Base-by-base conservation (phyloP, 306 rosid species). In the Cyclanthera cordifolia region DNA sequence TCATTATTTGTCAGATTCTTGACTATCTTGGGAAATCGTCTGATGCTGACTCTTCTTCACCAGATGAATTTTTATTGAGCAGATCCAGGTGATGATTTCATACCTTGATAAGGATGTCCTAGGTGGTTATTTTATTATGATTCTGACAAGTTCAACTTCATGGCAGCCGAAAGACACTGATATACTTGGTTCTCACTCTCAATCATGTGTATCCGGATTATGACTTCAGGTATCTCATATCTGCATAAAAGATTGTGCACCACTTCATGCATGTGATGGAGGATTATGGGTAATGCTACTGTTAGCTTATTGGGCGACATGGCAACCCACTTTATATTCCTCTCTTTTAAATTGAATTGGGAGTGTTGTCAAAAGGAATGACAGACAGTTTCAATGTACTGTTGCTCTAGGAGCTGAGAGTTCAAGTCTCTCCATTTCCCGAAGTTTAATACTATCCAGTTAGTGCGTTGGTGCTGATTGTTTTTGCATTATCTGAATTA, bases 401-500 rank as follows among this genome's bases (percentile, higher is more conserved):
- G 96, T 90, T 82, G 96, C 99, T 93, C 95, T 85, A 72, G 83
- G 83, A 90, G 99, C 94, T 90, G 99, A 90, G 99, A 93, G 99
- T 93, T 93, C 99, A 83, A 93, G 77, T 93, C 96, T 93, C 99
- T 93, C 96, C 99, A 93, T 93, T 90, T 90, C 96, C 96, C 96
- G 78, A 65, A 78, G 74, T 87, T 23, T 73, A 69, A 57, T 24
- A 37, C 28, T 76, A 77, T 55, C 56, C 77, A 50, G 81, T 75
- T 74, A 69, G 78, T 59, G 61, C 71, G 72, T 77, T 68, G 72
- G 67, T 74, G 70, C 48, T 19, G n/a, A 41, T 32, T 68, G 27
- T 57, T 7, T 39, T 25, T 65, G 8, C 69, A 59, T 67, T 65
- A 11, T 5, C 19, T 50, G 49, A 45, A 53, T 47, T 66, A 52